Conservation (phyloP, 2,329 filamentous ascomycete genomes). For the Aspergillus novoparasiticus region DNA sequence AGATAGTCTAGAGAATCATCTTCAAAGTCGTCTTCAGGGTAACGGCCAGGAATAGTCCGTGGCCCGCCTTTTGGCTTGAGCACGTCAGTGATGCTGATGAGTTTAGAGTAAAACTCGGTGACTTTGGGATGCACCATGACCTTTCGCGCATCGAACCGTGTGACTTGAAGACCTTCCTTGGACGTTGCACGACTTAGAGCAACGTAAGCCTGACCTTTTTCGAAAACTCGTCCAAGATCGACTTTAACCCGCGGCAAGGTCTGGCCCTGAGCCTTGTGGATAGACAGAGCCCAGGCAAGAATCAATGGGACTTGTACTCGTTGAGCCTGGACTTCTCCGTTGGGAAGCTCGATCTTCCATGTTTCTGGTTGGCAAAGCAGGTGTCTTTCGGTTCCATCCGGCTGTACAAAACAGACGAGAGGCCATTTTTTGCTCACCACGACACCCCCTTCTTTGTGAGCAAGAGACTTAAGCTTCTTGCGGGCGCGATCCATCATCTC, state of each 20-base stretch:
- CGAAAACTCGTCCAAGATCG: conserved; percentile 87
- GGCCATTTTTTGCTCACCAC: conserved; percentile 68
- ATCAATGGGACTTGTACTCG: conserved; percentile 84
- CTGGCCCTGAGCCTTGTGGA: conserved; percentile 97
- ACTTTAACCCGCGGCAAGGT: conserved; percentile 93
- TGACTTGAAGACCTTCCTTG: conserved; percentile 82
- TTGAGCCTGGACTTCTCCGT: conserved; percentile 87
- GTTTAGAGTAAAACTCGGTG: conserved; percentile 77
- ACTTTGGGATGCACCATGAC: conserved; percentile 94
- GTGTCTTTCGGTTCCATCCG: conserved; percentile 74
- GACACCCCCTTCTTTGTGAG: conserved; percentile 52
- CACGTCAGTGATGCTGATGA: conserved; percentile 70
- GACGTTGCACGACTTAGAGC: conserved; percentile 89
- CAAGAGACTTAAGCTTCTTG: conserved; percentile 59
- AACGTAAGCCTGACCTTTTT: conserved; percentile 97
- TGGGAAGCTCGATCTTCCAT: conserved; percentile 98
- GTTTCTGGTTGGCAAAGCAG: conserved; percentile 83
- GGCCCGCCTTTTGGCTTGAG: conserved; percentile 33
- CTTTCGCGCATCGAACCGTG: conserved; percentile 84
- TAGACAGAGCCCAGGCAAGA: conserved; percentile 93
- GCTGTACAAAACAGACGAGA: conserved; percentile 78
- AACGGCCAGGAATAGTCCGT: conserved; percentile 31
- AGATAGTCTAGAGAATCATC: conserved; percentile 42
- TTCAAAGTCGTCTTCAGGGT: conserved; percentile 46
- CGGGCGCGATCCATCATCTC: conserved; percentile 47